These are phyloP conservation scores for Cucumis melo DNA, from an alignment of 306 rosid species.

Conservation along the genomic window DNA sequence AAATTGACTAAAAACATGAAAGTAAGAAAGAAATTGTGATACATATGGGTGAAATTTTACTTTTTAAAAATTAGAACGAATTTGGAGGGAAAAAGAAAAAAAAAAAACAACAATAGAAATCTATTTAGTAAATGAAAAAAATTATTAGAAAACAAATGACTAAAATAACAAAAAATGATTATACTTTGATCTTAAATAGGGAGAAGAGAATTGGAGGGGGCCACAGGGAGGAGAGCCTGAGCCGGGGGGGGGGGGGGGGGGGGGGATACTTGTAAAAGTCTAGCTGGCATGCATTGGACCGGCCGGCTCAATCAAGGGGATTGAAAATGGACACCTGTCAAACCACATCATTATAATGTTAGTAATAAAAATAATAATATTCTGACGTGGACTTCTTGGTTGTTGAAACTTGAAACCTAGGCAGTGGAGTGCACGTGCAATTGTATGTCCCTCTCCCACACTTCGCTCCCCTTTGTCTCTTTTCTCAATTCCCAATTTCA, in stretches of 20 bases:
- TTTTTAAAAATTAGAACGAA: no score
- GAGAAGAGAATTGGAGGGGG: neutral
- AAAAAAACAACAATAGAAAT: no score
- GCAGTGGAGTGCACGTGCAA: neutral
- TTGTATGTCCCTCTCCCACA: neutral
- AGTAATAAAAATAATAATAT: neutral
- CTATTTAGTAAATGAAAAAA: no score
- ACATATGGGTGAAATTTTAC: no score
- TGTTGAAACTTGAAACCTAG: constrained; percentile 2
- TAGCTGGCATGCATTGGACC: neutral
- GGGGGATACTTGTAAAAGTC: neutral
- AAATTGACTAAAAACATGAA: no score
- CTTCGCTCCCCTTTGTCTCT: neutral
- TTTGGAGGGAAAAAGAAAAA: no score
- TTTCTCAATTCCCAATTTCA: neutral
- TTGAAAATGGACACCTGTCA: neutral
- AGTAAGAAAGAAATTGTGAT: no score
- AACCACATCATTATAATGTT: neutral
- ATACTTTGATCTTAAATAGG: no score
- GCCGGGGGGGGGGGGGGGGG: neutral
- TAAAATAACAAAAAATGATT: no score
- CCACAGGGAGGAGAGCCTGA: no score
- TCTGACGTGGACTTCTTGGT: neutral
- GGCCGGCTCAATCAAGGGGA: neutral
- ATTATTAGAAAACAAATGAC: no score